phyloP scores from a whole-genome alignment of 768 basidiomycete genomes.

The Rhodotorula kratochvilovae region DNA sequence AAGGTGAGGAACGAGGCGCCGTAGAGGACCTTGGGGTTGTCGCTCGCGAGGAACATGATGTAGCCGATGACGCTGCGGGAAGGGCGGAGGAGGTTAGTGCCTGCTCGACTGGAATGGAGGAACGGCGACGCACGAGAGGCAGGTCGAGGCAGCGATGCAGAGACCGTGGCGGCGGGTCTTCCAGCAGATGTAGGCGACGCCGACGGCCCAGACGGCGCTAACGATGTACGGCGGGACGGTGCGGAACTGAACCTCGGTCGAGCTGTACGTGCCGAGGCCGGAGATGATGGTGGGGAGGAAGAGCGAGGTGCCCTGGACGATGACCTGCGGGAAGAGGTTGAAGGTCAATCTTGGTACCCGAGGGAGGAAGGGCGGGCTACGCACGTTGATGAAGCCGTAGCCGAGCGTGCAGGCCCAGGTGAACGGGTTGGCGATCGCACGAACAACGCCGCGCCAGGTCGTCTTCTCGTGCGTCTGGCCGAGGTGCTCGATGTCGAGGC shows the following conservation, averaged over 20 bases:
- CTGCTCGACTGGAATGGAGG: no score
- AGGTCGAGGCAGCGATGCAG: slow-evolving; percentile 33
- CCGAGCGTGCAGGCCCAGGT: slow-evolving; percentile 27
- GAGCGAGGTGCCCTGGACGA: slow-evolving; percentile 71
- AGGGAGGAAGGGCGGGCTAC: background rate
- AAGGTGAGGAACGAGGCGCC: slow-evolving; percentile 41
- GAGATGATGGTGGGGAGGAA: slow-evolving; percentile 75
- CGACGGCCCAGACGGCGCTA: slow-evolving; percentile 60
- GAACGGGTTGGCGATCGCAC: slow-evolving; percentile 45
- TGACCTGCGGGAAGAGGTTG: slow-evolving; percentile 14
- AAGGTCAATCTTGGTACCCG: no score
- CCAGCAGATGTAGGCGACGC: slow-evolving; percentile 44
- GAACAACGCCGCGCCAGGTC: slow-evolving; percentile 61
- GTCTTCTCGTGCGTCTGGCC: slow-evolving; percentile 63
- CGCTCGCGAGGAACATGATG: slow-evolving; percentile 24
- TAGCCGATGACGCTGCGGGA: slow-evolving; percentile 17
- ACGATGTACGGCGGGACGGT: slow-evolving; percentile 79
- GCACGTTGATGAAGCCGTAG: slow-evolving; percentile 20
- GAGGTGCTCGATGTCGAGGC: slow-evolving; percentile 62
- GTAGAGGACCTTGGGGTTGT: slow-evolving; percentile 29
- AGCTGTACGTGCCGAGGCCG: slow-evolving; percentile 56
- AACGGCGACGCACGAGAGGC: slow-evolving; percentile 11
- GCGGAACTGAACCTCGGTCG: slow-evolving; percentile 61
- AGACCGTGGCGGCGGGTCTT: slow-evolving; percentile 59
- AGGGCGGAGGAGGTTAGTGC: no score